These are phyloP conservation scores for Penicillium flavigenum DNA, from an alignment of 495 filamentous ascomycete genomes.

Conservation along the genomic window DNA sequence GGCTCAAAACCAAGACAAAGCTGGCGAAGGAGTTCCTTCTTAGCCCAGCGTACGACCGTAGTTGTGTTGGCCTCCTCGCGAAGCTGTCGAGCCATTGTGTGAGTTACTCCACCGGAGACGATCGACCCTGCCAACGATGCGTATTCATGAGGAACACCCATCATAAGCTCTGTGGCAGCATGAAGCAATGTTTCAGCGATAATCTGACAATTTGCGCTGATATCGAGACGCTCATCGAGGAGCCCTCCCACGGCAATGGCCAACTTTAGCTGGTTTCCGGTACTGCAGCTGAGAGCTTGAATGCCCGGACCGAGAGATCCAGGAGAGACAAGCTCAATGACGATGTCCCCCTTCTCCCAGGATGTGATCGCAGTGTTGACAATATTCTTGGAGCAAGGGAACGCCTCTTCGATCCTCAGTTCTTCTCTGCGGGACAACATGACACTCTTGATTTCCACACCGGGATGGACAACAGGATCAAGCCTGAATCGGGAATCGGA, in stretches of 20 bases:
- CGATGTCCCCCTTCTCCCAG: conserved; percentile 46
- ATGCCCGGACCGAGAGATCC: conserved; percentile 43
- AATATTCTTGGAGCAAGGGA: conserved; percentile 43
- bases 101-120: conserved; percentile 39
- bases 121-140: conserved; percentile 49
- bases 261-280: conserved; percentile 37
- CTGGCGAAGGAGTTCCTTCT: conserved; percentile 43
- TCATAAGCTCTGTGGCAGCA: conserved; percentile 48
- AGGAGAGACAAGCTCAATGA: conserved; percentile 47
- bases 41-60: conserved; percentile 41
- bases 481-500: conserved; percentile 37
- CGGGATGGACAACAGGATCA: conserved; percentile 44
- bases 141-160: conserved; percentile 53
- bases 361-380: conserved; percentile 36
- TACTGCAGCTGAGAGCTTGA: conserved; percentile 48
- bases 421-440: conserved; percentile 39
- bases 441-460: conserved; percentile 46
- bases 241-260: conserved; percentile 44
- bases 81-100: conserved; percentile 41
- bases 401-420: conserved; percentile 43
- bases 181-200: conserved; percentile 59
- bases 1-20: conserved; percentile 45
- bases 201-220: conserved; percentile 46
- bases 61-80: conserved; percentile 36
- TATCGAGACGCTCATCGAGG: conserved; percentile 39